Evolutionary conservation across 2,329 filamentous ascomycete genomes (phyloP).

Genomic region (Phialocephala sp.): DNA sequence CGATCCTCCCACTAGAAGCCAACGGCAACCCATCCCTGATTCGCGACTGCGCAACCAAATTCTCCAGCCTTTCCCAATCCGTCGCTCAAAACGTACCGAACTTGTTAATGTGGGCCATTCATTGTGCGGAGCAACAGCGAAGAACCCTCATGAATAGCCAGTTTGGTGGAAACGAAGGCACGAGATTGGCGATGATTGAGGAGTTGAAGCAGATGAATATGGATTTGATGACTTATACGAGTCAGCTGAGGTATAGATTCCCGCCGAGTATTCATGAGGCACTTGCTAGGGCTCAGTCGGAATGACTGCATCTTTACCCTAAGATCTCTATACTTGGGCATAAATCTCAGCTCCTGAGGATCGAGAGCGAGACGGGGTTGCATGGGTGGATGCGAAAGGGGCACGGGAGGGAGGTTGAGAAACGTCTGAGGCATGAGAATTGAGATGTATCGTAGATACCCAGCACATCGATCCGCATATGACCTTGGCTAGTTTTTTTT

Average conservation of each 20-base stretch:
- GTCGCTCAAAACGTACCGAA: constrained; percentile 90
- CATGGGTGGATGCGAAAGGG: not conserved
- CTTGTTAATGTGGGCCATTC: constrained; percentile 91
- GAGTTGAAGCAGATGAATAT: constrained; percentile 80
- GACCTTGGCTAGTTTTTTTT: constrained; percentile 16
- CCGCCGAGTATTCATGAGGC: constrained; percentile 88
- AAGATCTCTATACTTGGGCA: not conserved
- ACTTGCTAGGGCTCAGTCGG: constrained; percentile 69
- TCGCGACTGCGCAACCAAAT: constrained; percentile 79
- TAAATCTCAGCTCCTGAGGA: not conserved
- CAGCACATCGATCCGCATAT: not conserved
- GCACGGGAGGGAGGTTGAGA: not conserved
- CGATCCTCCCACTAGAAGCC: constrained; percentile 81
- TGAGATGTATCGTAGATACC: constrained; percentile 1
- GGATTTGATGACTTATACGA: constrained; percentile 93
- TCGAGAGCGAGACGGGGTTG: not conserved
- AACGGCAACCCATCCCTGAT: constrained; percentile 78
- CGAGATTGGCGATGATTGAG: constrained; percentile 67
- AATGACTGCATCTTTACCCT: constrained; percentile 24
- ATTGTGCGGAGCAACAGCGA: constrained; percentile 81
- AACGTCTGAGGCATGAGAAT: not conserved
- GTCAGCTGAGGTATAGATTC: constrained; percentile 88
- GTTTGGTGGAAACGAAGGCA: constrained; percentile 76
- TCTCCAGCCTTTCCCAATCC: constrained; percentile 77
- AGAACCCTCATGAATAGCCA: constrained; percentile 71